Base-by-base conservation (phyloP, 2,329 filamentous ascomycete species). In the Cryphonectria japonica region DNA sequence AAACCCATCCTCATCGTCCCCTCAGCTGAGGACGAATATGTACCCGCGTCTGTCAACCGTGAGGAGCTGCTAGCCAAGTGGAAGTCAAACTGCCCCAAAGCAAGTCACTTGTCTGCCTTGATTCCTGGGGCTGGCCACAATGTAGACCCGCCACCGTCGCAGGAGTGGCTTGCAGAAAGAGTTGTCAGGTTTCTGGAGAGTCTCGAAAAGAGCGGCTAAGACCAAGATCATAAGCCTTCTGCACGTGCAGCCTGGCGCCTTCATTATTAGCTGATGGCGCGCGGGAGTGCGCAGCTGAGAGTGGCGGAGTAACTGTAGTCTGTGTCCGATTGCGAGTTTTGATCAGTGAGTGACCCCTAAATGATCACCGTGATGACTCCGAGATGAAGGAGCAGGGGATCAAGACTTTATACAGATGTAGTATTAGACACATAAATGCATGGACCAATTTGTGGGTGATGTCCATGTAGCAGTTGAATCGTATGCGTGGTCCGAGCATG, bases 21-120 rank as follows among this genome's bases (percentile, higher is more conserved):
- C 71, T 91, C 91, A 1, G 90, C 83, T 7, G 80, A 85, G 60
- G 93, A 95, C 78, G 89, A 93, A 78, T 89, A 84, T 76, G 86
- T 93, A 1, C 89, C 91, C 0, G 71, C 76, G 1, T 78, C 75
- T 1, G 81, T 93, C 22, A 86, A 93, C 76, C 89, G 90, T 76
- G 80, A 81, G 39, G 83, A 77, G 2, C 79, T 93, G 72, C 80
- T 93, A 69, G 79, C 83, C 69, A 85, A 82, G 67, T 95, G 91
- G 87, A 83, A 79, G 73, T 75, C 77, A 0, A 79, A 83, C 7
- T 86, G 82, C 71, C 75, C 79, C 3, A 77, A 84, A 13, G 84
- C 84, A 26, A 88, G 87, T 75, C 76, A 81, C 29, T 76, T 88
- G 8, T 88, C 87, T 1, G 86, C 82, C 0, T 76, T 84, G 14